Evolutionary conservation across 1,284 basidiomycete genomes (phyloP), one percentile per base, ranked within the genome.

Genomic region (Marasmius sp.): DNA sequence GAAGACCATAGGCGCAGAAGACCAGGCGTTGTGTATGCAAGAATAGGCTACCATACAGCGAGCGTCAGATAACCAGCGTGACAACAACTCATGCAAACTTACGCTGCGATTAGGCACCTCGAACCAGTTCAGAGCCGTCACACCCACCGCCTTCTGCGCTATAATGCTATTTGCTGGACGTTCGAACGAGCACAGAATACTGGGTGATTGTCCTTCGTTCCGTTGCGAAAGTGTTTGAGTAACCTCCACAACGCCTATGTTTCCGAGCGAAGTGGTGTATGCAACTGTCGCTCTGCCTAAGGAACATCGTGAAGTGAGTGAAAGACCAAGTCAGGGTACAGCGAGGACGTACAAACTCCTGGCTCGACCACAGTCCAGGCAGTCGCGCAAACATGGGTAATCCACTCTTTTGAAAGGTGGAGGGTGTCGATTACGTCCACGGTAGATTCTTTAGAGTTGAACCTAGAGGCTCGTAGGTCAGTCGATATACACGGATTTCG

Each of bases 11-110:
- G 38, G 68, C 62, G 4, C 74, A 60, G 69, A 68, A 58, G 77
- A 79, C 81, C 83, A 89, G 87, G 82, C 70, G 85, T 88, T 61
- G 79, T 78, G 65, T 80, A 78, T 2, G 84, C 81, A 10, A 92
- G 78, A 61, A 89, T 77, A 0, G 79, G 77, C 88, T 90, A 63
- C 68, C 73, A 72, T 77, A 18, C 18, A 37, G n/a, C 36, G 18
- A 53, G 20, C 33, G 43, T 22, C 76, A 68, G 64, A 71, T 41
- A 73, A 75, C 77, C 62, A 70, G 70, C 59, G 71, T 71, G 22
- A 73, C 71, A 27, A 78, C 70, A 64, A 77, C 72, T 3, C 74
- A 69, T 75, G 78, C 62, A 39, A 37, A 70, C 76, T 67, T 67
- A 88, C 85, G 56, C 69, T 74, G 66, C 74, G 69, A 34, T 69